phyloP scores from a whole-genome alignment of 2,329 filamentous ascomycete species.

The Fusarium sp. region DNA sequence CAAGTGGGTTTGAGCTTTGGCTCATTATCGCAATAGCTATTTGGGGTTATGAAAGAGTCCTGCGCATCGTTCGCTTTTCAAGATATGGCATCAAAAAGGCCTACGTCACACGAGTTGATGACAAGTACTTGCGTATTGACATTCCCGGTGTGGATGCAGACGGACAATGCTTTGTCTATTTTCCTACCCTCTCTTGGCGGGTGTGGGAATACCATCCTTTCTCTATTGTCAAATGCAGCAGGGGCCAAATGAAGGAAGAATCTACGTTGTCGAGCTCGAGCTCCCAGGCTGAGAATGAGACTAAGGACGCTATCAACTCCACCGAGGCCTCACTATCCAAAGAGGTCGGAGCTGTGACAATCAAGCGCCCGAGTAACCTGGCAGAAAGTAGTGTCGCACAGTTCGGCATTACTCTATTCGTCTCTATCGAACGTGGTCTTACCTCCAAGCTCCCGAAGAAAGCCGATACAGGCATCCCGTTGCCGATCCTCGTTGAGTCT shows the following conservation, averaged over 20 bases:
- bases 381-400: background rate
- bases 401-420: slow-evolving; percentile 47
- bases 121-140: slow-evolving; percentile 48
- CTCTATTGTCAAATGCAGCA: slow-evolving; percentile 44
- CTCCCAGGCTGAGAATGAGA: slow-evolving; percentile 27
- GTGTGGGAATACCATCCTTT: slow-evolving; percentile 52
- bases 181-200: slow-evolving; percentile 49
- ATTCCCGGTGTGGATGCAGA: slow-evolving; percentile 42
- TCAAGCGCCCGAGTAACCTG: slow-evolving; percentile 1
- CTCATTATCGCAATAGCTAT: slow-evolving; percentile 46
- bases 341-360: slow-evolving; percentile 19
- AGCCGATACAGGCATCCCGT: slow-evolving; percentile 18
- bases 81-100: slow-evolving; percentile 46
- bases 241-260: background rate
- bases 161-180: slow-evolving; percentile 50
- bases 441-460: slow-evolving; percentile 40
- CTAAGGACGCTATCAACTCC: background rate
- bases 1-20: slow-evolving; percentile 57
- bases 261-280: background rate
- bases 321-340: slow-evolving; percentile 14
- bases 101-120: slow-evolving; percentile 45
- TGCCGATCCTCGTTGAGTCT: slow-evolving; percentile 47
- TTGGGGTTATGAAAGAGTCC: slow-evolving; percentile 47
- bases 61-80: slow-evolving; percentile 40
- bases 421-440: slow-evolving; percentile 39